These are phyloP conservation scores for Aspergillus mulundensis DNA, from an alignment of 495 filamentous ascomycete genomes.

Conservation along the genomic window DNA sequence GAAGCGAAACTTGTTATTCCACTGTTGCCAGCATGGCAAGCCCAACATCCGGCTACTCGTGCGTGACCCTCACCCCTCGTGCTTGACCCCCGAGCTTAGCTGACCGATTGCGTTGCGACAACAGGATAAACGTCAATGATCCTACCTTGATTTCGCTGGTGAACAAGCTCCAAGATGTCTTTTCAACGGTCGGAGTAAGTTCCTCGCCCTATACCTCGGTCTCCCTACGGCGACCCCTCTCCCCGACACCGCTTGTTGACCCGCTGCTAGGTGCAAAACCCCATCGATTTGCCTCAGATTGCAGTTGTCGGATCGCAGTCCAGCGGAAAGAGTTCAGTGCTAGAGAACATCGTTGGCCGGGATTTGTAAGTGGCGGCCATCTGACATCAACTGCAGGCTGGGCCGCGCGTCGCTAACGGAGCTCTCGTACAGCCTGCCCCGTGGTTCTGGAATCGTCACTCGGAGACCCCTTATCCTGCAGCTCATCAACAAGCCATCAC, in stretches of 20 bases:
- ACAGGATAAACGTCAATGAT: conserved; percentile 76
- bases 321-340: conserved; percentile 98
- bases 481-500: conserved; percentile 82
- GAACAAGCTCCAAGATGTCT: conserved; percentile 99
- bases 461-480: conserved; percentile 94
- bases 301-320: conserved; percentile 98
- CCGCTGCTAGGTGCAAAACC: conserved; percentile 74
- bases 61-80: conserved; percentile 30
- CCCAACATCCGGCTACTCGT: conserved; percentile 44
- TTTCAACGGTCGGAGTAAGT: conserved; percentile 94
- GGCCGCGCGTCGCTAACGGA: conserved; percentile 24
- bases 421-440: conserved; percentile 66
- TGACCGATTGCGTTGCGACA: conserved; percentile 27
- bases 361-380: conserved; percentile 72
- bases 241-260: conserved; percentile 33
- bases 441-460: conserved; percentile 97
- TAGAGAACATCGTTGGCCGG: conserved; percentile 98
- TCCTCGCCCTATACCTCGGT: not conserved
- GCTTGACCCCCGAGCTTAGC: conserved; percentile 22
- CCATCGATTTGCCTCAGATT: conserved; percentile 98
- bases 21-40: conserved; percentile 46
- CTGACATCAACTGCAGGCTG: conserved; percentile 9
- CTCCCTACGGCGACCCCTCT: conserved; percentile 10
- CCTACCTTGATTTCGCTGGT: conserved; percentile 85
- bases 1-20: conserved; percentile 17